phyloP scores from a whole-genome alignment of 768 basidiomycete genomes.

The Amanita brunnescens region DNA sequence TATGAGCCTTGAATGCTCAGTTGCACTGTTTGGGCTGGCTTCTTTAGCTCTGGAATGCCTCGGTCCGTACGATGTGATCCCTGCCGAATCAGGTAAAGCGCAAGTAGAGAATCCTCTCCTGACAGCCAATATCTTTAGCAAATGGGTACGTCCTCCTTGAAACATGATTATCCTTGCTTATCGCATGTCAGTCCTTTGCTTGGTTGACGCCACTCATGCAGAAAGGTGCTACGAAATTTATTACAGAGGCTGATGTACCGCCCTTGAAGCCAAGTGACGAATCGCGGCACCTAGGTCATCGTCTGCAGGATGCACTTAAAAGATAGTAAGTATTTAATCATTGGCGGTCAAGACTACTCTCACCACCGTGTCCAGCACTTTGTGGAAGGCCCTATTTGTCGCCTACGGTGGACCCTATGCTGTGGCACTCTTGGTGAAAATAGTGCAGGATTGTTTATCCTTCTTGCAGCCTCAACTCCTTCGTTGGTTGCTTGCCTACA shows the following conservation, averaged over 20 bases:
- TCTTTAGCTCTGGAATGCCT: conserved; percentile 61
- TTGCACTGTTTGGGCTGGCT: conserved; percentile 37
- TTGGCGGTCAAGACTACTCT: not conserved
- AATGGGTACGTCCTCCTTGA: conserved; percentile 37
- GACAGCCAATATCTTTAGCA: conserved; percentile 75
- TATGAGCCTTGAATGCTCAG: conserved; percentile 34
- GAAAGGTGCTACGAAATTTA: conserved; percentile 53
- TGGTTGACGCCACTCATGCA: conserved; percentile 83
- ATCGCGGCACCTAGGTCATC: conserved; percentile 55
- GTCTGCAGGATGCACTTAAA: conserved; percentile 49
- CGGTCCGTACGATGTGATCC: conserved; percentile 49
- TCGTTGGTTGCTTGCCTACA: conserved; percentile 70
- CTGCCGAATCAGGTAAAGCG: conserved; percentile 20
- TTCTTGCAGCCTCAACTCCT: conserved; percentile 88
- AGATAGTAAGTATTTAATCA: conserved; percentile 43
- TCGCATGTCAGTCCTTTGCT: conserved; percentile 45
- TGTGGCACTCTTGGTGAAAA: conserved; percentile 54
- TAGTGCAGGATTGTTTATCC: conserved; percentile 70
- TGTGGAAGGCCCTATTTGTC: conserved; percentile 67
- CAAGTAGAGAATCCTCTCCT: conserved; percentile 59
- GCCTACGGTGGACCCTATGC: conserved; percentile 77
- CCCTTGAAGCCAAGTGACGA: conserved; percentile 60
- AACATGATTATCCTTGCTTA: not conserved
- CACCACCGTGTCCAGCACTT: conserved; percentile 29
- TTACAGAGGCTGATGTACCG: conserved; percentile 85